phyloP scores from a whole-genome alignment of 805 yeast genomes.

The Metschnikowia sp. region DNA sequence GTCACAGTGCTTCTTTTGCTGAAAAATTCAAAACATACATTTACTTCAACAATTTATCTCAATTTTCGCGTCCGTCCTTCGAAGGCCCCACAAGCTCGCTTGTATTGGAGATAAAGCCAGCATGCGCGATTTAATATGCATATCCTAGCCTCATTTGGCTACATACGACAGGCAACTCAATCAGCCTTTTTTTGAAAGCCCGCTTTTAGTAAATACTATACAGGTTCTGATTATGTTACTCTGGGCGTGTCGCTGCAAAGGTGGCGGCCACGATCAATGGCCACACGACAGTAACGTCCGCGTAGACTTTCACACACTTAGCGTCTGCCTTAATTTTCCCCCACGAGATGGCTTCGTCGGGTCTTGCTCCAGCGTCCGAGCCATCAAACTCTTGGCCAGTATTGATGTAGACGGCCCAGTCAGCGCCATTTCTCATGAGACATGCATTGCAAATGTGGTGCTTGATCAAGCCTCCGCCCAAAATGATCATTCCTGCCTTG shows the following conservation, averaged over 20 bases:
- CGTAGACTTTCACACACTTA: slow-evolving; percentile 83
- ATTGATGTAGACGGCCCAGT: slow-evolving; percentile 92
- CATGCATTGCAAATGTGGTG: slow-evolving; percentile 98
- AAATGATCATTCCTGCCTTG: slow-evolving; percentile 90
- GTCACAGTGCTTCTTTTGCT: too few relatives aligned
- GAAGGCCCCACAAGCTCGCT: too few relatives aligned
- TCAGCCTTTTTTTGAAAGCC: too few relatives aligned
- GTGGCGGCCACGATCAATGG: slow-evolving; percentile 98
- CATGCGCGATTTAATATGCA: background rate
- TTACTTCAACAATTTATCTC: too few relatives aligned
- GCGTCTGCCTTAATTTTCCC: slow-evolving; percentile 98
- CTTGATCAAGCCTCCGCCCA: slow-evolving; percentile 95
- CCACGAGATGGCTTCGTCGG: slow-evolving; percentile 99
- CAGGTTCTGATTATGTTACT: background rate
- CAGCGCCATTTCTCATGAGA: slow-evolving; percentile 99
- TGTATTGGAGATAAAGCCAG: background rate
- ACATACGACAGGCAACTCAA: background rate
- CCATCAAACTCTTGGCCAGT: slow-evolving; percentile 99
- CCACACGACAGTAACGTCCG: slow-evolving; percentile 92
- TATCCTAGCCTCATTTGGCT: background rate
- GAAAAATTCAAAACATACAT: too few relatives aligned
- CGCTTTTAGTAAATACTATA: too few relatives aligned
- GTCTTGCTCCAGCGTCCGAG: slow-evolving; percentile 98
- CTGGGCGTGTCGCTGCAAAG: slow-evolving; percentile 59
- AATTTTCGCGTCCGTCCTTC: too few relatives aligned